Base-by-base conservation (phyloP, 352 stramenopile genomes). In the Thalassiosira mediterranea region DNA sequence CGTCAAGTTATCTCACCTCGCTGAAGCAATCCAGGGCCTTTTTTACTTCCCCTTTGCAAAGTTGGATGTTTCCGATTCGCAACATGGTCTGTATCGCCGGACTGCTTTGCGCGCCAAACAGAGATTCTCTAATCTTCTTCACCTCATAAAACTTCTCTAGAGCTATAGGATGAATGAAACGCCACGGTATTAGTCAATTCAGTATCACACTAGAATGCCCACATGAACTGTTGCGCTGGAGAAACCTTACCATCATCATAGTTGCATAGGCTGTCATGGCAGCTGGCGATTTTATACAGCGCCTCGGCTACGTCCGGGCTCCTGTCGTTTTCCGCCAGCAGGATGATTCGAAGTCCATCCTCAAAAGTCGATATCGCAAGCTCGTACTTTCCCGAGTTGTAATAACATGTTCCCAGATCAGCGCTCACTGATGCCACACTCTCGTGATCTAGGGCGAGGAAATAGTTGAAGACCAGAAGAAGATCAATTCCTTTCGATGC, bases 281-380 rank as follows among this genome's bases (percentile, higher is more conserved):
- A 86, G 68, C 77, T 86, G 13, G 77, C 77, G 69, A 86, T 81
- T 63, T 86, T 86, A 59, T 86, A 86, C 64, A 86, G 65, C 21
- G 59, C 19, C 44, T 81, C 72, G 4, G 71, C 71, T 56, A 81
- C 60, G 59, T 85, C 65, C 48, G 69, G 51, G 57, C 57, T 75
- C 28, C 29, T 21, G 13, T 65, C 51, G 26, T 38, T 11, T 15
- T 46, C 59, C 15, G 42, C 28, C 3, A 65, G 49, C 25, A 68
- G 40, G 49, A 75, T 72, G n/a, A 81, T 76, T 10, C 77, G 61
- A 23, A 86, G 52, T 38, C 53, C 61, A 37, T 86, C 58, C 47
- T 73, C 54, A 59, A 86, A 86, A 28, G 66, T 69, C 3, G 49
- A 61, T 37, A 66, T 76, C 15, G 77, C 77, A 54, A 71, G 52